Conservation (phyloP, 176 grass and related monocot species). For the Oryza officinalis region DNA sequence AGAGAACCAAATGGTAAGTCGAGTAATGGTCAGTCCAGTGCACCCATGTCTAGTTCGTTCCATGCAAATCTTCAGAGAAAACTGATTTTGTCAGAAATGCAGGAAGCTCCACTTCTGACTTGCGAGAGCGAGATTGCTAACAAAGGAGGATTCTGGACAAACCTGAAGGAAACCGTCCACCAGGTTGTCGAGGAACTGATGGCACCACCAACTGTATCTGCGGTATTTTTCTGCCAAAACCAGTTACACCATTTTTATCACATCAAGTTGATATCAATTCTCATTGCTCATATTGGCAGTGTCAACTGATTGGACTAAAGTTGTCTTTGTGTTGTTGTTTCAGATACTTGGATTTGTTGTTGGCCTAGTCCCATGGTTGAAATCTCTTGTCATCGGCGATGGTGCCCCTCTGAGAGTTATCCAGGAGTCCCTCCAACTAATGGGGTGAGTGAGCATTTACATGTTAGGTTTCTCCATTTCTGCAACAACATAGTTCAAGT, state of each 20-base stretch:
- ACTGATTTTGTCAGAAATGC: constrained; percentile 33
- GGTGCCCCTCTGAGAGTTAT: constrained; percentile 53
- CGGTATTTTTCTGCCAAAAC: constrained; percentile 40
- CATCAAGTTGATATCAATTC: not conserved
- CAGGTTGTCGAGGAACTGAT: constrained; percentile 69
- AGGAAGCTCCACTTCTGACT: constrained; percentile 63
- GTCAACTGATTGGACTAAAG: not conserved
- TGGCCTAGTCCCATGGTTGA: constrained; percentile 64
- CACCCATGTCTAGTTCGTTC: not conserved
- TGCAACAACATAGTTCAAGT: not conserved
- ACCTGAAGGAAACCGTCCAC: constrained; percentile 50
- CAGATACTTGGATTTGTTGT: constrained; percentile 77
- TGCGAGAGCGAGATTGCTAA: constrained; percentile 32
- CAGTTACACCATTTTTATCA: not conserved
- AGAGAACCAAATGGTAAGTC: constrained; percentile 60
- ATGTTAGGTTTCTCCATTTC: not conserved
- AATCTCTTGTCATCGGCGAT: constrained; percentile 54
- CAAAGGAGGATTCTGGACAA: constrained; percentile 56
- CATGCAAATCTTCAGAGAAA: not conserved
- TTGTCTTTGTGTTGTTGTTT: not conserved
- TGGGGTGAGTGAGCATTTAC: constrained; percentile 53
- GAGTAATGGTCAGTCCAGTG: not conserved
- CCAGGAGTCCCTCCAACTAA: constrained; percentile 66
- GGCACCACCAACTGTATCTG: constrained; percentile 75
- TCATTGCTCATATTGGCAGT: not conserved